A percentile compares a stretch with the other conserved stretches of the same genome.
phyloP scores from a whole-genome alignment of 371 early-diverging fungal genomes.

The Lichtheimia ornata region DNA sequence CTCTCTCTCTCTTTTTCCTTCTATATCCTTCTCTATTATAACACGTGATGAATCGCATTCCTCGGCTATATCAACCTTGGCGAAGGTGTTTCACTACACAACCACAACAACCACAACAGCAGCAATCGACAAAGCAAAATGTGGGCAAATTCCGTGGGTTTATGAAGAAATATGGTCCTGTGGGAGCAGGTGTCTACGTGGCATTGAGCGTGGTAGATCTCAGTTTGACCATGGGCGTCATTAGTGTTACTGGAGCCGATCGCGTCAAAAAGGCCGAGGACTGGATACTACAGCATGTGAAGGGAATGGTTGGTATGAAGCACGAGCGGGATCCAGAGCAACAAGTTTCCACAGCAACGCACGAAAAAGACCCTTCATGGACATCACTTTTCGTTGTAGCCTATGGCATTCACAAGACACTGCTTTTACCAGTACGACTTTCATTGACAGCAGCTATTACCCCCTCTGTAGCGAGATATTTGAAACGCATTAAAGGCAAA shows the following conservation, averaged over 20 bases:
- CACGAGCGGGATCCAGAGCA: constrained; percentile 13
- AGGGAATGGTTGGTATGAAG: constrained; percentile 21
- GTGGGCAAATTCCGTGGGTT: constrained; percentile 22
- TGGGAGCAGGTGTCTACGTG: constrained; percentile 33
- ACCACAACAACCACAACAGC: not conserved
- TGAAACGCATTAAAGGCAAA: not conserved
- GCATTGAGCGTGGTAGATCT: constrained; percentile 31
- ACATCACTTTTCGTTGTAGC: constrained; percentile 31
- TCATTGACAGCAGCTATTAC: constrained; percentile 38
- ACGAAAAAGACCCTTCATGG: constrained; percentile 23
- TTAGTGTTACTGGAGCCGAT: constrained; percentile 32
- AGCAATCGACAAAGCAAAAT: not conserved
- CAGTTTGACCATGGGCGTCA: constrained; percentile 32
- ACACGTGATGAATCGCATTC: constrained; percentile 1
- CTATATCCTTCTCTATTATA: not conserved
- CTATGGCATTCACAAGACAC: constrained; percentile 43
- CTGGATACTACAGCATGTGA: constrained; percentile 19
- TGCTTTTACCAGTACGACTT: constrained; percentile 33
- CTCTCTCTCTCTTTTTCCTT: not conserved
- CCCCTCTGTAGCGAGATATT: constrained; percentile 18
- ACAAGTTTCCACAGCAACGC: not conserved
- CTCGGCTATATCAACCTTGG: not conserved
- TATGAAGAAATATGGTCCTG: constrained; percentile 36
- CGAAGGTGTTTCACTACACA: not conserved
- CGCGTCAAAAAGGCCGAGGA: constrained; percentile 28